Evolutionary conservation across 495 filamentous ascomycete genomes (phyloP).

Genomic region (Aspergillus olivimuriae): DNA sequence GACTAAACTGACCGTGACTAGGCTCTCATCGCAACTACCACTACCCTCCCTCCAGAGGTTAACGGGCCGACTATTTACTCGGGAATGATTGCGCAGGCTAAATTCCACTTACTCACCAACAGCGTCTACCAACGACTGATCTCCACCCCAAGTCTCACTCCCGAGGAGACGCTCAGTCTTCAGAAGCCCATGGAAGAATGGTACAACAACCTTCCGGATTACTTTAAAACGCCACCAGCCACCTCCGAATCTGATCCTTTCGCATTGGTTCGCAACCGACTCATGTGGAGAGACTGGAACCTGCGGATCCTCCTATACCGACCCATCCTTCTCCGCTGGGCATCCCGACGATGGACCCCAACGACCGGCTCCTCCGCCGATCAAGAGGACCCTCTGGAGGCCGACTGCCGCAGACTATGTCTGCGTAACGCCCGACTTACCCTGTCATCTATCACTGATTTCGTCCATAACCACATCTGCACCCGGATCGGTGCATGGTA

Average conservation of each 20-base stretch:
- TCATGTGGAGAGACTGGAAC: slow-evolving; percentile 48
- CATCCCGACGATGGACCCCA: slow-evolving; percentile 36
- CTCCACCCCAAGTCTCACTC: slow-evolving; percentile 41
- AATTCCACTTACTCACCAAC: slow-evolving; percentile 44
- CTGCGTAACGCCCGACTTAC: slow-evolving; percentile 38
- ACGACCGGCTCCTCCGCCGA: slow-evolving; percentile 22
- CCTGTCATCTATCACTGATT: slow-evolving; percentile 40
- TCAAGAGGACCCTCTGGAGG: slow-evolving; percentile 35
- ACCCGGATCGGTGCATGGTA: slow-evolving; percentile 46
- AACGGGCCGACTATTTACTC: slow-evolving; percentile 44
- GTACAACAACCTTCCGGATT: slow-evolving; percentile 38
- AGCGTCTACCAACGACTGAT: slow-evolving; percentile 46
- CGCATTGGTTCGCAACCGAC: slow-evolving; percentile 32
- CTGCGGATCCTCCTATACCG: slow-evolving; percentile 47
- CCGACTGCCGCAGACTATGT: slow-evolving; percentile 37
- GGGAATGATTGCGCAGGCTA: slow-evolving; percentile 41
- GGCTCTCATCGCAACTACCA: slow-evolving; percentile 37
- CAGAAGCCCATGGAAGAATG: slow-evolving; percentile 44
- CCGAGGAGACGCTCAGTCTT: slow-evolving; percentile 41
- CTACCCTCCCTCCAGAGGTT: slow-evolving; percentile 35
- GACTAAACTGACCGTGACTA: slow-evolving; percentile 6
- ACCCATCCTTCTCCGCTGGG: slow-evolving; percentile 46
- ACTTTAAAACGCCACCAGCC: slow-evolving; percentile 32
- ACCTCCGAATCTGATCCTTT: slow-evolving; percentile 29
- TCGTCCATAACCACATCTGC: slow-evolving; percentile 34